Evolutionary conservation across 1,284 basidiomycete species (phyloP).

Genomic region (Sporisorium exsertum): DNA sequence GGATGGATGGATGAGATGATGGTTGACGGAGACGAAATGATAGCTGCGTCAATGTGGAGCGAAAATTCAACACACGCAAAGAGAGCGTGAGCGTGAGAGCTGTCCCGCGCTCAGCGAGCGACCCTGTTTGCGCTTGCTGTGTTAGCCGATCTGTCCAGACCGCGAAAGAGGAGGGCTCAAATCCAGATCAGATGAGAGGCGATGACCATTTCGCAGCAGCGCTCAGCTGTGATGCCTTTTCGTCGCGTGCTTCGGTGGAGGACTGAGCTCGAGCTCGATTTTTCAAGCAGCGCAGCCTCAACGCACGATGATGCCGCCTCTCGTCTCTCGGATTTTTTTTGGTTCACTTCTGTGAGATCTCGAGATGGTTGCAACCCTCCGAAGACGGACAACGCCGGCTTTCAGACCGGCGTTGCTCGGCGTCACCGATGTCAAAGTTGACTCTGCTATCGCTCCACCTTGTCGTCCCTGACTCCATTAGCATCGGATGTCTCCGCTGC

Average conservation of each 20-base stretch:
- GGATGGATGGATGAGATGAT: background rate
- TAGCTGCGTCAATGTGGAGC: constrained; percentile 1
- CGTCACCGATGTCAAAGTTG: constrained; percentile 6
- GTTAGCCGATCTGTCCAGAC: constrained; percentile 36
- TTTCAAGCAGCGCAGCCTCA: background rate
- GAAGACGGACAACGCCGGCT: constrained; percentile 1
- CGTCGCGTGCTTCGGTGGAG: constrained; percentile 6
- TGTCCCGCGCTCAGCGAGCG: constrained; percentile 4
- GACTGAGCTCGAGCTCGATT: constrained; percentile 1
- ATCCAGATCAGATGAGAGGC: background rate
- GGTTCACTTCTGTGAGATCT: constrained; percentile 16
- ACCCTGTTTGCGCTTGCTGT: background rate
- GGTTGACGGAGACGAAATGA: background rate
- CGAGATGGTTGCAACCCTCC: background rate
- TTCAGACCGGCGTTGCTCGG: constrained; percentile 37
- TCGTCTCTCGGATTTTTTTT: background rate
- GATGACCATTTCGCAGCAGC: background rate
- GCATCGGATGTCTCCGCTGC: constrained; percentile 24
- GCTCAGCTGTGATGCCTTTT: background rate
- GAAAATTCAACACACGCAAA: constrained; percentile 1
- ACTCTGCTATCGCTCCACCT: background rate
- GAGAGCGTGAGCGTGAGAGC: background rate
- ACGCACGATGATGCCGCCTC: constrained; percentile 22
- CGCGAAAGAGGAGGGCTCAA: background rate
- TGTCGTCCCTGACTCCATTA: background rate